Base-by-base conservation (phyloP, 148 eudicot species). In the Beta vulgaris region DNA sequence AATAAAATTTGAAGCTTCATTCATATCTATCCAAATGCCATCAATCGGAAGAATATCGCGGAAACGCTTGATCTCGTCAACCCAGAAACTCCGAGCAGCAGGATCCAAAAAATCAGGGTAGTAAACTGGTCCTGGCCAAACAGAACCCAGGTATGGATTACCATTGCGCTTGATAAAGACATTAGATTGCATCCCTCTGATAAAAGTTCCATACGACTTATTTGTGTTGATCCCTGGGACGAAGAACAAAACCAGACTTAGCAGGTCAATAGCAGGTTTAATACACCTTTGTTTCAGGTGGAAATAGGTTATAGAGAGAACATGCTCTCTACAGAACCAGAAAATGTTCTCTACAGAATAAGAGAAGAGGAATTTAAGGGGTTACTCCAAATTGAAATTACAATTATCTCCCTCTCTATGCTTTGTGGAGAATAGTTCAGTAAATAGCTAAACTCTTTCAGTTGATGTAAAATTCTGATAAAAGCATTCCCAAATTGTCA, bases 41-140 rank as follows among this genome's bases (percentile, higher is more conserved):
- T 85, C 85, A 35, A 82, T 64, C 19, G 76, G 79, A 29, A 85
- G 19, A 67, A 79, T 75, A 1, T 66, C 77, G 6, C 76, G 69
- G 32, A 87, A 85, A 53, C 80, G 64, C 25, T 77, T 72, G 55
- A 87, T 85, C 82, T 87, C 88, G 54, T 87, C 79, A 28, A 69
- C 66, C 90, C 90, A 87, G 44, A 55, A 87, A 34, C 21, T 67
- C 48, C 36, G 77, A 18, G 84, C 58, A 37, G 73, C 79, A 42
- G 88, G 90, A 49, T 87, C 67, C 26, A 85, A 19, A 80, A 87
- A 85, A 76, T 87, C 90, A 39, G 90, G 90, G 67, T 71, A 87
- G 82, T 83, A 76, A 18, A 79, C 84, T 2, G 81, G 81, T 43
- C 90, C 90, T 37, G 90, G 90, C 90, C 90, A 87, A 18, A 87